Base-by-base conservation (phyloP, 2,329 filamentous ascomycete genomes). In the Pseudogymnoascus sp. region DNA sequence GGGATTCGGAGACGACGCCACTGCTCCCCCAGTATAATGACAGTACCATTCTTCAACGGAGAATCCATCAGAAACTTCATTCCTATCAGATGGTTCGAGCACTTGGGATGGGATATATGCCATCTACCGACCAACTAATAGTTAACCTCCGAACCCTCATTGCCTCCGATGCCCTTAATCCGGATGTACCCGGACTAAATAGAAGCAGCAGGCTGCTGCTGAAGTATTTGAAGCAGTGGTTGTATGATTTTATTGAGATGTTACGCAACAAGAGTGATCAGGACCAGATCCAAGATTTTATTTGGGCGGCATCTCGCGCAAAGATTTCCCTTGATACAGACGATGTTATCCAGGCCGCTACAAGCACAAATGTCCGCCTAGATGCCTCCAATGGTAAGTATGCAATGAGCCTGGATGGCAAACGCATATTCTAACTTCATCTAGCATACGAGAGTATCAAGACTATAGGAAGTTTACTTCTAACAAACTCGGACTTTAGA, bases 71-170 rank as follows among this genome's bases (percentile, higher is more conserved):
- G 75, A 97, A 96, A 80, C 83, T 97, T 65, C 93, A 96, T 76
- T 88, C 88, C 25, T 97, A 96, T 73, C 91, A 96, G 79, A 96
- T 96, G 88, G 73, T 92, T 28, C 84, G 90, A 61, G 93, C 93
- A 62, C 74, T 97, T 8, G 84, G 84, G 1, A 85, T 90, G 70
- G 93, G 93, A 5, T 97, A 87, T 75, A 93, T 97, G 89, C 93
- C 93, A 55, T 95, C 91, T 5, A 97, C 90, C 9, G 88, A 95
- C 68, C 93, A 97, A 74, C 72, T 83, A 68, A 88, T 95, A 69
- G 79, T 88, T 72, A 92, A 96, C 67, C 79, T 97, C 2, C 86
- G 91, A 67, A 90, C 88, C 2, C 77, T 97, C 1, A 80, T 96
- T 7, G 85, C 90, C 3, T 87, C 90, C 35, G 89, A 93, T 69